Base-by-base conservation (phyloP, 768 basidiomycete genomes). In the Mycena chlorophos region DNA sequence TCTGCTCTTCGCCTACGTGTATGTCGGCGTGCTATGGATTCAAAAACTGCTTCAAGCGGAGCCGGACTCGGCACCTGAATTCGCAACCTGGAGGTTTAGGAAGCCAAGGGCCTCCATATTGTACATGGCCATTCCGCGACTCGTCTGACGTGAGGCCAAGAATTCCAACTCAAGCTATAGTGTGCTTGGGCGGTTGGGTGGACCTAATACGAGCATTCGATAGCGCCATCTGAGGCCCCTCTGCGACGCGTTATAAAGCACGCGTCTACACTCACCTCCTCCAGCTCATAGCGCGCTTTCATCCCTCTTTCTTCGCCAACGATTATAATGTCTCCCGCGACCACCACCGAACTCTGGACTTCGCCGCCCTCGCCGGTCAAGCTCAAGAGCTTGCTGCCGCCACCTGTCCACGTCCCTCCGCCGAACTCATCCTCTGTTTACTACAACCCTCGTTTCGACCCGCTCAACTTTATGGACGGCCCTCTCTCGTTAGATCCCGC, bases 391-490 rank as follows among this genome's bases (percentile, higher is more conserved):
- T 34, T 17, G 31, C 45, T 13, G n/a, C 45, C 8, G 27, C 45
- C 12, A 6, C 23, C 25, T 13, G 27, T 28, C 12, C 23, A 20
- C 45, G 26, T 28, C 23, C 12, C 45, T 13, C 6, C n/a, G 13
- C 12, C 22, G 14, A 42, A 14, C 45, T 26, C 45, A 13, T 5
- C 45, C 6, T 13, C 45, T 20, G 13, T 66, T 1, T 82, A 80
- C 70, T 77, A 78, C 60, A 82, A 81, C 60, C 34, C 81, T 19
- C 79, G 79, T 47, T 63, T 81, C 14, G 78, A 81, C 63, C 78
- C 78, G 34, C 71, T 77, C 65, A 80, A 81, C 62, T 81, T 72
- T 65, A 66, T 80, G 37, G 76, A 81, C 6, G 79, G 80, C 1
- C 77, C 77, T 1, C 67, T 82, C 2, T 82, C 81, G 1, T 66